These are phyloP conservation scores for Eutypa lata DNA, from an alignment of 2,329 filamentous ascomycete species.

Conservation along the genomic window DNA sequence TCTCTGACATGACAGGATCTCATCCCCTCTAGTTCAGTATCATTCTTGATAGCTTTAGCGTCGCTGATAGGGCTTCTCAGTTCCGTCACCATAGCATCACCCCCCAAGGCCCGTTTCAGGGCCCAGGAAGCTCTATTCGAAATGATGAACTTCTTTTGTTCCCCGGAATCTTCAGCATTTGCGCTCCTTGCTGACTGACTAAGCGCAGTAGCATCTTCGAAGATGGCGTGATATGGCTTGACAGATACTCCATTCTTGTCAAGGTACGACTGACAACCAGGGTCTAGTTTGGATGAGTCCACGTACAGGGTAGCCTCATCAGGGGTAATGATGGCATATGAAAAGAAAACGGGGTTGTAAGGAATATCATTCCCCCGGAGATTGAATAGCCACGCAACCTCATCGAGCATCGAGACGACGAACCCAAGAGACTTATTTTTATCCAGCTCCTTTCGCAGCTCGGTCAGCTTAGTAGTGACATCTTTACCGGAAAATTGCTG, in stretches of 20 bases:
- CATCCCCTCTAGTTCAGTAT: slow-evolving; percentile 88
- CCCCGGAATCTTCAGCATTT: slow-evolving; percentile 26
- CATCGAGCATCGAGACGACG: slow-evolving; percentile 91
- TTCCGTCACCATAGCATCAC: slow-evolving; percentile 81
- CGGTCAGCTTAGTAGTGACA: slow-evolving; percentile 77
- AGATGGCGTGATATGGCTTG: slow-evolving; percentile 79
- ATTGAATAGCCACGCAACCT: slow-evolving; percentile 99
- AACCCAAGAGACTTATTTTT: slow-evolving; percentile 88
- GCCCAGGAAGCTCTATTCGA: slow-evolving; percentile 94
- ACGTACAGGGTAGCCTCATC: slow-evolving; percentile 78
- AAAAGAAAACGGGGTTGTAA: slow-evolving; percentile 98
- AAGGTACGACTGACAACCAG: slow-evolving; percentile 68
- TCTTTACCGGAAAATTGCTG: slow-evolving; percentile 77
- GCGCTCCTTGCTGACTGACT: slow-evolving; percentile 38
- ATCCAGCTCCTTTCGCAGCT: slow-evolving; percentile 84
- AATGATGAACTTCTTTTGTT: slow-evolving; percentile 69
- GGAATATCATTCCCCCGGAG: slow-evolving; percentile 91
- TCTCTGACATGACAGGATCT: slow-evolving; percentile 89
- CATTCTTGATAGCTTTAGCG: slow-evolving; percentile 92
- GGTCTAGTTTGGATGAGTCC: slow-evolving; percentile 72
- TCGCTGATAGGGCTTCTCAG: slow-evolving; percentile 83
- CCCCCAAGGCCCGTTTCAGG: slow-evolving; percentile 79
- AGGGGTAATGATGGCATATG: slow-evolving; percentile 84
- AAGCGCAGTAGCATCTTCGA: slow-evolving; percentile 70
- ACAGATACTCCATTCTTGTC: slow-evolving; percentile 66